Base-by-base conservation (phyloP, 192 early-diverging fungal genomes). In the Coemansia sp. region DNA sequence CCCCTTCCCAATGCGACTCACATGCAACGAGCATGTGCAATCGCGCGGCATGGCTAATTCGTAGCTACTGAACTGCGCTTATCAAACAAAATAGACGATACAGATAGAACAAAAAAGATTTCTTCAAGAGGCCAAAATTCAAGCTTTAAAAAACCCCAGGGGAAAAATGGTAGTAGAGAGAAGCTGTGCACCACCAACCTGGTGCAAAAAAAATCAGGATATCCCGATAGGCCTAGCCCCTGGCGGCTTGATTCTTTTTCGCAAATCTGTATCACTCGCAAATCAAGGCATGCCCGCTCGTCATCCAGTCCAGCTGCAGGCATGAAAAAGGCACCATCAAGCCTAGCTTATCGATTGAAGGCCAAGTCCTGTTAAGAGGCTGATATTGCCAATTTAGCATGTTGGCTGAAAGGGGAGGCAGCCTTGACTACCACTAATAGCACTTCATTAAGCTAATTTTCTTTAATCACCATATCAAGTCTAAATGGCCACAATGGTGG, bases 1-100 rank as follows among this genome's bases (percentile, higher is more conserved):
- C 26, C 64, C 63, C 59, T 72, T 76, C 18, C 66, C 57, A 55
- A 81, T 71, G 28, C 78, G 72, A 60, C 78, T 81, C 45, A 81
- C 78, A 62, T 81, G 78, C 62, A 81, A 45, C 63, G 78, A 81
- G 62, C 72, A 81, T 43, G 69, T 75, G 62, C 62, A 75, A 81
- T 81, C 78, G 66, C 78, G 78, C 42, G 73, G 53, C 78, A 81
- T 81, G 50, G 28, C 40, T 62, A 38, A 55, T 14, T 34, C 34
- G 35, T 58, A 31, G 18, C 34, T 8, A 18, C 18, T 31, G 9
- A 14, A 58, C n/a, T 58, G 16, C 56, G 56, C 33, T 58, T 46
- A 33, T 33, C 7, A 10, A 20, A 23, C 1, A 63, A 31, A 46
- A 62, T 43, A 46, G 16, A 40, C 11, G 10, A 45, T 21, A 46